Base-by-base conservation (phyloP, 2,329 filamentous ascomycete genomes). In the Ophiostoma quercus region DNA sequence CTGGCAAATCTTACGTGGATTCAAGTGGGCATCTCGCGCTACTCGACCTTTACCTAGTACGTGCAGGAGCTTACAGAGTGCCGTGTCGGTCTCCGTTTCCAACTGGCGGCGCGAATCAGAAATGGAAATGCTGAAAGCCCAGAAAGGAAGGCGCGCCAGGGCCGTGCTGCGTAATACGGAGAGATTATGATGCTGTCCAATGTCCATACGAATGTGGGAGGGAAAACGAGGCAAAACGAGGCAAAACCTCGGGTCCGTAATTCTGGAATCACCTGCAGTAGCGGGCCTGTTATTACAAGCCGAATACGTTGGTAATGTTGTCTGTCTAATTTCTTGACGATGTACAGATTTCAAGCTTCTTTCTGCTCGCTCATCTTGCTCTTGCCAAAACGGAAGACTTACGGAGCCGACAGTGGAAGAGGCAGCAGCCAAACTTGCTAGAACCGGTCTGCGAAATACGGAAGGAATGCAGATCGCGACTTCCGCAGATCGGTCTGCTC, bases 401-500 rank as follows among this genome's bases (percentile, higher is more conserved):
- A 51, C 47, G 7, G 47, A 22, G 47, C 16, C 16, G 47, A 51
- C 47, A 9, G 47, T 47, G 43, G 43, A 16, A 43, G n/a, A 43
- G 14, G 16, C 6, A 47, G 14, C 16, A 47, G 19, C 2, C 16
- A 8, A n/a, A n/a, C 16, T 47, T 47, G 16, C 43, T 47, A 47
- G 22, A 57, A 57, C 51, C 51, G 9, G 51, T 57, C 51, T 57
- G 22, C 8, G 9, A 25, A 11, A 57, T 57, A 34, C 39, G 69
- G 54, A 41, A 54, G 69, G 69, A 68, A 68, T 70, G 69, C 66
- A 63, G 66, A 65, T 70, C 39, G 54, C 69, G 34, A 22, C 19
- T 41, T 67, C 54, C 41, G 34, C 65, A 67, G 25, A 69, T 65
- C 29, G 25, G 32, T 60, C 41, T 51, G 39, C 9, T 39, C 47